These are phyloP conservation scores for Podaxis sp. DNA, from an alignment of 768 basidiomycete genomes.

Conservation along the genomic window DNA sequence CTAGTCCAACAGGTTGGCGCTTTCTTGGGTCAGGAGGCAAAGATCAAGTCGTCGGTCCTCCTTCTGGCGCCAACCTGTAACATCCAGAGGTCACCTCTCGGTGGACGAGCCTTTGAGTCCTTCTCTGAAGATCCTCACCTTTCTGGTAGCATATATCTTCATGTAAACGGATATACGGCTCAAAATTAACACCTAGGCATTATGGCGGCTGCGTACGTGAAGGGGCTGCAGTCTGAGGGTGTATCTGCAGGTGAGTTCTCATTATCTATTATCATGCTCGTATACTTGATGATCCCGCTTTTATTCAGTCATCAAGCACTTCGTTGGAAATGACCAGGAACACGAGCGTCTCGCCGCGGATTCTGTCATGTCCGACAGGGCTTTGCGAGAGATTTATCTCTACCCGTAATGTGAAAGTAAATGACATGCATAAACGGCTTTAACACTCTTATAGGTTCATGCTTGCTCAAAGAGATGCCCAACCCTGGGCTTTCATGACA, in stretches of 20 bases:
- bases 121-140: constrained; percentile 72
- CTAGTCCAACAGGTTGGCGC: constrained; percentile 52
- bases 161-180: not conserved
- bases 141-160: constrained; percentile 39
- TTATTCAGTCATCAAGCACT: constrained; percentile 63
- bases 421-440: not conserved
- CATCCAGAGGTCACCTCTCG: constrained; percentile 64
- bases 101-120: constrained; percentile 65
- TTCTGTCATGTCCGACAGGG: constrained; percentile 61
- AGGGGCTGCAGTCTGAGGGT: constrained; percentile 64
- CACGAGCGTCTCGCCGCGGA: constrained; percentile 65
- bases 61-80: constrained; percentile 76
- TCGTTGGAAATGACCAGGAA: constrained; percentile 73
- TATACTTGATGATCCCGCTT: not conserved
- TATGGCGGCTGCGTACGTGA: constrained; percentile 64
- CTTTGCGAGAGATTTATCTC: constrained; percentile 70
- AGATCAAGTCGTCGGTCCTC: constrained; percentile 60
- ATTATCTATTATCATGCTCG: not conserved
- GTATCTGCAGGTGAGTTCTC: constrained; percentile 51
- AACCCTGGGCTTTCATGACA: constrained; percentile 69
- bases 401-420: constrained; percentile 47
- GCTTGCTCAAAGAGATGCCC: constrained; percentile 61
- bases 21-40: constrained; percentile 64
- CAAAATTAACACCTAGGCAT: constrained; percentile 35
- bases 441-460: constrained; percentile 46